Evolutionary conservation across 768 basidiomycete species (phyloP).

Genomic region (Lactarius sanguifluus): DNA sequence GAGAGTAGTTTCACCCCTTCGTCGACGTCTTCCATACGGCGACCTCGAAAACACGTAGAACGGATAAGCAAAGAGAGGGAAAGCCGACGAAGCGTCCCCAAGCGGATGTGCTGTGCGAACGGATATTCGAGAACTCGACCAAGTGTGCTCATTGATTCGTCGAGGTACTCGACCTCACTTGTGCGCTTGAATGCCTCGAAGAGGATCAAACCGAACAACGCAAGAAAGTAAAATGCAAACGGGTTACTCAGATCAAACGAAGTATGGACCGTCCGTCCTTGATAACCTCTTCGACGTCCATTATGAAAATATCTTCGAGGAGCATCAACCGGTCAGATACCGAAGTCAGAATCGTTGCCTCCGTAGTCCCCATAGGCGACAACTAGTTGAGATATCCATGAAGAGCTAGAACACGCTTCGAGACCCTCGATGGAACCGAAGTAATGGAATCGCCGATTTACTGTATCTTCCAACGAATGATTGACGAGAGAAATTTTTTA

Average conservation of each 20-base stretch:
- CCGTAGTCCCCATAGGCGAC: background rate
- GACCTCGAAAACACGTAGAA: background rate
- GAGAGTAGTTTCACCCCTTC: background rate
- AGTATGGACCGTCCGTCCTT: background rate
- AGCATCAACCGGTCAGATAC: background rate
- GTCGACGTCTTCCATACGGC: background rate
- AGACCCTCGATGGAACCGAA: background rate
- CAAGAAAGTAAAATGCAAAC: too few relatives aligned
- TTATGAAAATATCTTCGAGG: background rate
- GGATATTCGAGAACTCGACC: background rate
- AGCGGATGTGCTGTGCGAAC: too few relatives aligned
- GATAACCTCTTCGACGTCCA: background rate
- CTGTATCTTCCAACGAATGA: background rate
- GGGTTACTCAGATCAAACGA: too few relatives aligned
- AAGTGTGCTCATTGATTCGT: background rate
- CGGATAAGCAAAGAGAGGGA: background rate
- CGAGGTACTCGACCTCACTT: background rate
- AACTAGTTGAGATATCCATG: background rate
- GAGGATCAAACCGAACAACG: background rate
- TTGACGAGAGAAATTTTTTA: background rate
- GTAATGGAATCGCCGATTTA: background rate
- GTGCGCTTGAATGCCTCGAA: background rate
- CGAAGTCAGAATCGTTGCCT: background rate
- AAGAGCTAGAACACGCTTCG: background rate
- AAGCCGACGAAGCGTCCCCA: background rate